phyloP scores from a whole-genome alignment of 257 asterid genomes.

The Craterostigma plantagineum region DNA sequence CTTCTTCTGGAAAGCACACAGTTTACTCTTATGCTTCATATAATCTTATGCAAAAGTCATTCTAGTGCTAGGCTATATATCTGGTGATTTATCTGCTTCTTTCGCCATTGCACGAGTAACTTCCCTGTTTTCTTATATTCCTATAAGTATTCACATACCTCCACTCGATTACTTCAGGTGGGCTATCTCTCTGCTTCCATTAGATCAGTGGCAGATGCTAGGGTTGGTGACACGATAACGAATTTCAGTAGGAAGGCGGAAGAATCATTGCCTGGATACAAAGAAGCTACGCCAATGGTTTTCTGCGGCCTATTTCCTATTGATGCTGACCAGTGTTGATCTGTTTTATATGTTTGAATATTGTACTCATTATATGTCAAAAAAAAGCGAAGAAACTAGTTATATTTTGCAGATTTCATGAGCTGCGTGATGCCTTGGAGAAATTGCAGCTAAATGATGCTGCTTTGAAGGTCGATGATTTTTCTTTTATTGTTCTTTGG shows the following conservation, averaged over 20 bases:
- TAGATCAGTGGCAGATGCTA: constrained; percentile 96
- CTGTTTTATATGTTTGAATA: not conserved
- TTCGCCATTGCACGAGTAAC: not conserved
- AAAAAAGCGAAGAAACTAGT: not conserved
- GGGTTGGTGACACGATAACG: constrained; percentile 97
- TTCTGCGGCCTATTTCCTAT: constrained; percentile 96
- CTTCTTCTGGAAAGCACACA: not conserved
- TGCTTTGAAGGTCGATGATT: constrained; percentile 62
- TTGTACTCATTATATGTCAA: not conserved
- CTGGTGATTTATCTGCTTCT: too few relatives aligned
- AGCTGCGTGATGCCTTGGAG: constrained; percentile 92
- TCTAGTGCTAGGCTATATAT: too few relatives aligned
- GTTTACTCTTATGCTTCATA: too few relatives aligned
- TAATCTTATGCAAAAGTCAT: too few relatives aligned
- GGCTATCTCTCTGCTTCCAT: constrained; percentile 94
- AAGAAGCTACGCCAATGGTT: constrained; percentile 97
- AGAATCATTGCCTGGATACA: constrained; percentile 83
- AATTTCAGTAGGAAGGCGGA: constrained; percentile 66
- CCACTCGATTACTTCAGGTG: constrained; percentile 30
- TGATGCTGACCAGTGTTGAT: constrained; percentile 84
- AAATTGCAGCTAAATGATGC: constrained; percentile 95
- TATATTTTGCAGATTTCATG: constrained; percentile 39
- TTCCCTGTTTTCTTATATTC: not conserved
- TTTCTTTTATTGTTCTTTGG: too few relatives aligned
- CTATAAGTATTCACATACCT: too few relatives aligned